These are phyloP conservation scores for Sporothrix euskadiensis DNA, from an alignment of 2,329 filamentous ascomycete species.

Conservation along the genomic window DNA sequence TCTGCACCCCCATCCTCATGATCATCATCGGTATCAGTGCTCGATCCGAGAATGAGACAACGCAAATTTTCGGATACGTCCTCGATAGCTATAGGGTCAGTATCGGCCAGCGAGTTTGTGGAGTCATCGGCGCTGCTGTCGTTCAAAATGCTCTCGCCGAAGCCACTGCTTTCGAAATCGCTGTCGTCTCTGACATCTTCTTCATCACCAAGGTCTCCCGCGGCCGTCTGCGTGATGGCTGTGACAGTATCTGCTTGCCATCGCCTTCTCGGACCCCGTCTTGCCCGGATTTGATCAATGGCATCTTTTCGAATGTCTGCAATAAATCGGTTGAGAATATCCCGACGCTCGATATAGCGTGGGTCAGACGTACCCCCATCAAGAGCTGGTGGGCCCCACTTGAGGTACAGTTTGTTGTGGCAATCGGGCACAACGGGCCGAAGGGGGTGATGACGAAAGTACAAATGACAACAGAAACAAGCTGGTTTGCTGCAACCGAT, in stretches of 20 bases:
- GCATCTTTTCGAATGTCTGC: conserved; percentile 24
- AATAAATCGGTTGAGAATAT: conserved; percentile 24
- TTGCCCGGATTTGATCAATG: conserved; percentile 17
- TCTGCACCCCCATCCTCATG: background rate
- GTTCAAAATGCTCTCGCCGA: background rate
- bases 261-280: background rate
- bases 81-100: background rate
- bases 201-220: background rate
- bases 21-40: background rate
- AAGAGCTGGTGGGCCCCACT: conserved; percentile 42
- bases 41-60: background rate
- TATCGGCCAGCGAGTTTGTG: background rate
- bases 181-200: background rate
- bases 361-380: background rate
- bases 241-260: conserved; percentile 25
- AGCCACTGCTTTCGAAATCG: background rate
- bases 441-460: conserved; percentile 46
- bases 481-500: conserved; percentile 55
- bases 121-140: background rate
- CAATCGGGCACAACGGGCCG: conserved; percentile 39
- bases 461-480: conserved; percentile 52
- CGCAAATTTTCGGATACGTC: background rate
- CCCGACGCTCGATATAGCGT: background rate
- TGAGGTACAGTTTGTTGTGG: conserved; percentile 45
- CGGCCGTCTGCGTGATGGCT: conserved; percentile 20